Base-by-base conservation (phyloP, 1,284 basidiomycete species). In the Tetrapyrgos nigripes region DNA sequence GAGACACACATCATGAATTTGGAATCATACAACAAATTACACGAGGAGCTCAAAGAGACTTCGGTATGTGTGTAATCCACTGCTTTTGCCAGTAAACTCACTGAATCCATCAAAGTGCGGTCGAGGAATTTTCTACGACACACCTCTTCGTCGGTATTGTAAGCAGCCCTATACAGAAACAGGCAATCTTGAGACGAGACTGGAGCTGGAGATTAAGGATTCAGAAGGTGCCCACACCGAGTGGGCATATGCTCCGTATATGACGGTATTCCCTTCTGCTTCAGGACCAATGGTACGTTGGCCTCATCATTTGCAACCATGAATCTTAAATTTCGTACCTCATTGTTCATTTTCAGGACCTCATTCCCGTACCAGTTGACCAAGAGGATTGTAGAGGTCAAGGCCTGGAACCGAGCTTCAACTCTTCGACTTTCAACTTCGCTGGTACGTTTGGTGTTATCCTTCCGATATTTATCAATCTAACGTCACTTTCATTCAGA, bases 241-340 rank as follows among this genome's bases (percentile, higher is more conserved):
- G 47, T 71, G 63, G 60, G 67, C 66, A 1, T 73, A 75, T 55
- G 65, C 64, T 13, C 72, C 72, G 2, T 73, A 68, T 53, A 51
- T 75, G 11, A 57, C 60, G 21, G 53, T 64, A 0, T 60, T 63
- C 3, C 49, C 24, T 31, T 29, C 40, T 24, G 64, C 60, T n/a
- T 45, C 58, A 23, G 73, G 73, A 3, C 73, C 70, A 23, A 61
- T 66, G 67, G 73, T 70, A 31, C 21, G 61, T 37, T 43, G n/a
- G 17, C 19, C n/a, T 19, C 8, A 50, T 28, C 21, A 31, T 33
- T n/a, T 3, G 13, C 8, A 49, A 10, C 8, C 14, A 26, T 17
- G 19, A 3, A 37, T 37, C 27, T 48, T 24, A 2, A 10, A 17
- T 51, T 4, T 45, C 26, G 28, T 40, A 21, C 3, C n/a, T 27